Evolutionary conservation across 1,284 basidiomycete species (phyloP).

Genomic region (Omphalotus olearius): DNA sequence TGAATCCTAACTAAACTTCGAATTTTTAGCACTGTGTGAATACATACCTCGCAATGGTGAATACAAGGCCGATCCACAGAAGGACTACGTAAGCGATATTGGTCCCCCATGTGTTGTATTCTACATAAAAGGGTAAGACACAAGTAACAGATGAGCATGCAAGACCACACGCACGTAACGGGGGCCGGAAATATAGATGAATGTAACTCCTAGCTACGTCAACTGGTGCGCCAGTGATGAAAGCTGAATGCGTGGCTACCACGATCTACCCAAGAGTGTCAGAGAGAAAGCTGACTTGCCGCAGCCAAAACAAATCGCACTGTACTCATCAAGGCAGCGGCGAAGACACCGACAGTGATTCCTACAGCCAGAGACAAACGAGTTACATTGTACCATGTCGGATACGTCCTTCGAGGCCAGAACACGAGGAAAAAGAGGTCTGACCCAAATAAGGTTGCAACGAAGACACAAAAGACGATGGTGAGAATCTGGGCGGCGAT

Average conservation of each 20-base stretch:
- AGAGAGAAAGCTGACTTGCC: neutral
- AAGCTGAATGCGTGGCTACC: constrained; percentile 20
- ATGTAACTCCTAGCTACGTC: constrained; percentile 16
- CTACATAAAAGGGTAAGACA: constrained; percentile 12
- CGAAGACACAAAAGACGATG: constrained; percentile 29
- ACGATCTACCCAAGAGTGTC: constrained; percentile 20
- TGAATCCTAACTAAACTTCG: neutral
- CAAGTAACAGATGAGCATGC: neutral
- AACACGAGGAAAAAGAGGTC: constrained; percentile 32
- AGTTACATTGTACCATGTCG: constrained; percentile 24
- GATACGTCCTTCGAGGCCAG: constrained; percentile 27
- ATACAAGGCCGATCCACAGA: constrained; percentile 26
- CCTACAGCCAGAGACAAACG: constrained; percentile 21
- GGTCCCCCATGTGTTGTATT: constrained; percentile 23
- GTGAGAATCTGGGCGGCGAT: constrained; percentile 24
- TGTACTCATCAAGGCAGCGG: constrained; percentile 25
- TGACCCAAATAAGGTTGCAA: constrained; percentile 29
- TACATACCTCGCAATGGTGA: constrained; percentile 21
- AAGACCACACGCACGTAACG: constrained; percentile 20
- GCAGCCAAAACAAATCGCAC: constrained; percentile 18
- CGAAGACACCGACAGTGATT: constrained; percentile 23
- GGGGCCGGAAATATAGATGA: constrained; percentile 23
- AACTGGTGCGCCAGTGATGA: constrained; percentile 22
- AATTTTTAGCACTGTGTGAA: neutral
- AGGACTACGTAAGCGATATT: constrained; percentile 29